Percentiles rank a stretch among this genome's conserved stretches.
Conservation (phyloP, 345 rosid genomes). For the Syzygium oleosum region DNA sequence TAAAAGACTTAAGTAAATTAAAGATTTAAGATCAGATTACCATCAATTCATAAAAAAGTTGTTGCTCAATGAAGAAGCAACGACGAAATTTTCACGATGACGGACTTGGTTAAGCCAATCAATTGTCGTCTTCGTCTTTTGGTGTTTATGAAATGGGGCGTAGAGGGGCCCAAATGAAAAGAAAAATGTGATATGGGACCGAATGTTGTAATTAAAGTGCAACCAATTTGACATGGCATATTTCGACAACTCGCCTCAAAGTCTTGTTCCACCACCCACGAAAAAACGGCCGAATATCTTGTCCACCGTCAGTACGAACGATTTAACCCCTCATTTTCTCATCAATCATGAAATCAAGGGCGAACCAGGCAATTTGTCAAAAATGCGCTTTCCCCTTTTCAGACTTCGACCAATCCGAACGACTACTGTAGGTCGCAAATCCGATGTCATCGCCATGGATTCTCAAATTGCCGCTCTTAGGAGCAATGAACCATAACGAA, state of each 20-base stretch:
- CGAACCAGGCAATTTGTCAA: too few species aligned
- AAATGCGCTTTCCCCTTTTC: background rate
- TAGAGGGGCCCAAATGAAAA: background rate
- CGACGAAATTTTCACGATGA: background rate
- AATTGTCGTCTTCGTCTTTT: too few species aligned
- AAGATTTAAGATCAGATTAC: background rate
- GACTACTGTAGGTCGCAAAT: background rate
- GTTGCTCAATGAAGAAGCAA: background rate
- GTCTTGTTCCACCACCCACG: background rate
- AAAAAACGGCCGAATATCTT: rapidly evolving
- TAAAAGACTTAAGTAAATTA: background rate
- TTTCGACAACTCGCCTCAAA: background rate
- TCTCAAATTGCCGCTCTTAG: background rate
- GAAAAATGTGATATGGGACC: background rate
- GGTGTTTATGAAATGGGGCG: background rate
- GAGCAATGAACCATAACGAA: background rate
- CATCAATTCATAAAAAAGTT: background rate
- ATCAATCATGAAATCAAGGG: too few species aligned
- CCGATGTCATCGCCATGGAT: background rate
- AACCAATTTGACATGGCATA: background rate
- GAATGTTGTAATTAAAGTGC: background rate
- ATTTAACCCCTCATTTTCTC: too few species aligned
- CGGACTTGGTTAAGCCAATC: too few species aligned
- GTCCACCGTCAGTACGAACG: too few species aligned
- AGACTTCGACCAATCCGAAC: rapidly evolving